Evolutionary conservation across 2,329 filamentous ascomycete genomes (phyloP), one percentile per base, ranked within the genome.

Genomic region (Colletotrichum sp.): DNA sequence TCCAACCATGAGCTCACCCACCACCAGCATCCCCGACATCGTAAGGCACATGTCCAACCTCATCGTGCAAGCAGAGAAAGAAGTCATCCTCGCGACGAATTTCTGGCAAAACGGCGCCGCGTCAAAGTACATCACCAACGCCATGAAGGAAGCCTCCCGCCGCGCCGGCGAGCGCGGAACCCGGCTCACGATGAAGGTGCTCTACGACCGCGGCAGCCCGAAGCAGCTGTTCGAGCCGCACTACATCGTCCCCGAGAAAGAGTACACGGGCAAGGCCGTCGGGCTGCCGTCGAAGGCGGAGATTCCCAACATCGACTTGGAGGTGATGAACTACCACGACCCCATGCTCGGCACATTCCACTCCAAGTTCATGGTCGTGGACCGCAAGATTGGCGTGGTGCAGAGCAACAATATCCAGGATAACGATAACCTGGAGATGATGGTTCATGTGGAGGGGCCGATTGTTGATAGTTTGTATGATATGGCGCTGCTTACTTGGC

Each of bases 391-490:
- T n/a, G 94, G 90, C 0, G 86, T 95, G 2, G 82, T 96, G 3
- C 93, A 94, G 84, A 96, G 94, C 85, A 95, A 95, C 82, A 96
- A 96, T 80, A 94, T 96, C 66, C 89, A 92, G 82, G 92, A 95
- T 78, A 96, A 95, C 69, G 93, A 95, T 79, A 96, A 96, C 78
- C 76, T 96, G 71, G 95, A 96, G 83, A 96, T 96, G 94, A 92
- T 95, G 90, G 88, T 91, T 4, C 94, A 95, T 71, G 82, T 95
- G 0, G 94, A 96, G 84, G 95, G 95, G 0, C 91, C 93, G 0
- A 94, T 96, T 73, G 94, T 96, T 0, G 93, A 96, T 79, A 91
- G 92, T 2, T 84, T 96, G 28, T 96, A 95, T 81, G 95, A 96
- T 78, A 92, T 93, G 78, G 93, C 93, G 1, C 82, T 96, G 52